Evolutionary conservation across 345 rosid genomes (phyloP).

Genomic region (Corymbia maculata): DNA sequence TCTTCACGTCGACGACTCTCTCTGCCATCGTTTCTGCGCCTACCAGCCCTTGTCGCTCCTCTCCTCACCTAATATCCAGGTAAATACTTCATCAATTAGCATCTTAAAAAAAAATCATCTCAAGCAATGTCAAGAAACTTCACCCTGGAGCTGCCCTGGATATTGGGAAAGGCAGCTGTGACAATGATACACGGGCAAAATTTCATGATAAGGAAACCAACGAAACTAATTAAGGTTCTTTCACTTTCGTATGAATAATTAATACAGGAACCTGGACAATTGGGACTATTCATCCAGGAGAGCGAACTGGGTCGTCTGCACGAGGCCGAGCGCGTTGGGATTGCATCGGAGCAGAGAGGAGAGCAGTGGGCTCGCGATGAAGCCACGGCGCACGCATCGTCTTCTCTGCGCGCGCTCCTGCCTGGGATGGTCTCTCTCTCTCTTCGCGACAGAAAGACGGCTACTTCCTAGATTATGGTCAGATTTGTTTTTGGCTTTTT

Average conservation of each 20-base stretch:
- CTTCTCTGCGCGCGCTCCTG: neutral
- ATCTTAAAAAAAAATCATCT: neutral
- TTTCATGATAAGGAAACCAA: too few species aligned
- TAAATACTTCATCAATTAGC: neutral
- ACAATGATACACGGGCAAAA: neutral
- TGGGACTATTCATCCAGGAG: conserved; percentile 53
- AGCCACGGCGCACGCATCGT: neutral
- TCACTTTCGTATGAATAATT: neutral
- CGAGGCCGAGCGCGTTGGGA: neutral
- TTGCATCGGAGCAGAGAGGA: neutral
- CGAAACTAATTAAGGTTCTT: neutral
- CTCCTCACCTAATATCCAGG: neutral
- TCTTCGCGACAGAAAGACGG: neutral
- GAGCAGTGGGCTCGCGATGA: neutral
- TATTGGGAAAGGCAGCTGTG: neutral
- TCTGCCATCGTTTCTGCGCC: too few species aligned
- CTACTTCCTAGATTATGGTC: neutral
- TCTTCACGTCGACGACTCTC: too few species aligned
- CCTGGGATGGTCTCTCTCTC: neutral
- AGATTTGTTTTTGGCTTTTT: neutral
- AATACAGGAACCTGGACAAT: neutral
- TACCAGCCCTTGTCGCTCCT: too few species aligned
- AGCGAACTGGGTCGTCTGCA: conserved; percentile 22
- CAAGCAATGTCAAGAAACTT: neutral
- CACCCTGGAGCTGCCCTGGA: neutral